Conservation (phyloP, 2,329 filamentous ascomycete genomes). For the Xylaria sp. region DNA sequence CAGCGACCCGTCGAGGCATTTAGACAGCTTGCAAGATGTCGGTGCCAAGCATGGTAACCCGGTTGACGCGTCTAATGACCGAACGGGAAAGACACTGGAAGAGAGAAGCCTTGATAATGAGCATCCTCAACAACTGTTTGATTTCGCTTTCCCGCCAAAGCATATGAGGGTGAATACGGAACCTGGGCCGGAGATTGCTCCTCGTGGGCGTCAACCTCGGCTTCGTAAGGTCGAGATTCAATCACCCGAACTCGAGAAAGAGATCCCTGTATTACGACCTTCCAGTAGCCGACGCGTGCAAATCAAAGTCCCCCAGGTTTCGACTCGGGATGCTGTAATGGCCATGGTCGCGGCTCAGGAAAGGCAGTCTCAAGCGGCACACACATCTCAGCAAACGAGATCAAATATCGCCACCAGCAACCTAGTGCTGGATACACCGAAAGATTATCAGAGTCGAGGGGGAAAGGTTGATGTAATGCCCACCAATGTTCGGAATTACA, state of each 20-base stretch:
- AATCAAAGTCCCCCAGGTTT: constrained; percentile 25
- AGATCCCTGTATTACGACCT: constrained; percentile 31
- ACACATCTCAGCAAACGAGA: constrained; percentile 30
- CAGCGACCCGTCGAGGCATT: constrained; percentile 30
- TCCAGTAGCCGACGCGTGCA: constrained; percentile 37
- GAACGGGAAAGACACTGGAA: constrained; percentile 20
- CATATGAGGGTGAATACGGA: constrained; percentile 37
- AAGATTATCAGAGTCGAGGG: constrained; percentile 12
- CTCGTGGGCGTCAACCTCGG: constrained; percentile 37
- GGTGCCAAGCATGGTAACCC: constrained; percentile 10
- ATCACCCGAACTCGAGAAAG: constrained; percentile 30
- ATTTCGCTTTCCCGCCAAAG: constrained; percentile 42
- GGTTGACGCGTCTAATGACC: not conserved
- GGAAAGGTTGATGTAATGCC: constrained; percentile 28
- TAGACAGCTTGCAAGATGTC: constrained; percentile 36
- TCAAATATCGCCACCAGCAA: constrained; percentile 17
- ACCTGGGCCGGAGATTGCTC: constrained; percentile 38
- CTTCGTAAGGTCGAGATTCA: constrained; percentile 34
- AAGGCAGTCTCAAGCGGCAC: constrained; percentile 37
- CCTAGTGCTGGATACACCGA: constrained; percentile 7
- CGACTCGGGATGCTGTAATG: constrained; percentile 36
- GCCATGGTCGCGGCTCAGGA: constrained; percentile 41
- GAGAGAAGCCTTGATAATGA: constrained; percentile 28
- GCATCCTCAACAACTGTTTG: constrained; percentile 33
- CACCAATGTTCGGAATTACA: constrained; percentile 16